Conservation (phyloP, 2,329 filamentous ascomycete genomes). For the Scleromitrula shiraiana region DNA sequence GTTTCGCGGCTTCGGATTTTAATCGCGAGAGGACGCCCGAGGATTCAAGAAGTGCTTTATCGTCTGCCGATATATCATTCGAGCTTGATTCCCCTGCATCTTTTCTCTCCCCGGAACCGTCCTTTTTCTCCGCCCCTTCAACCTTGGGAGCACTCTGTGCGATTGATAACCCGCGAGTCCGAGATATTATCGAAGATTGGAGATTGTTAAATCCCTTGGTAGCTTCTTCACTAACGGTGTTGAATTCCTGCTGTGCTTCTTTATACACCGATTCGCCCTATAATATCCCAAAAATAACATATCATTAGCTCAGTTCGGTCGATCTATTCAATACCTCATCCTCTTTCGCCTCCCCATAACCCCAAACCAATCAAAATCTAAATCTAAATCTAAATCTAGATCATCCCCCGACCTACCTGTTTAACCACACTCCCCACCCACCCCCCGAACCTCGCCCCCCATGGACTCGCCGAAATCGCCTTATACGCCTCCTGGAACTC, state of each 20-base stretch:
- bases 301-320: slow-evolving; percentile 5
- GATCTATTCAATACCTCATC: too few species aligned
- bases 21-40: slow-evolving; percentile 69
- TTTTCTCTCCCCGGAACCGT: slow-evolving; percentile 13
- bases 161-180: slow-evolving; percentile 63
- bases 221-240: slow-evolving; percentile 71
- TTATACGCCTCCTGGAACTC: slow-evolving; percentile 95
- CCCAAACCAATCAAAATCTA: too few species aligned
- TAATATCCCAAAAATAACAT: not conserved
- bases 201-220: slow-evolving; percentile 70
- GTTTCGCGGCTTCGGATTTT: slow-evolving; percentile 67
- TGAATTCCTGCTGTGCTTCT: slow-evolving; percentile 78
- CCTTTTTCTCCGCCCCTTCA: slow-evolving; percentile 17
- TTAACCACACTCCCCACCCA: slow-evolving; percentile 90
- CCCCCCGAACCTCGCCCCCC: slow-evolving; percentile 82
- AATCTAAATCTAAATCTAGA: too few species aligned
- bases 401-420: too few species aligned
- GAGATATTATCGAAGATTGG: slow-evolving; percentile 57
- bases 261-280: slow-evolving; percentile 77
- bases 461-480: slow-evolving; percentile 82
- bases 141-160: too few species aligned
- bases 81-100: slow-evolving; percentile 26
- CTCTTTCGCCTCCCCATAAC: too few species aligned
- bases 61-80: slow-evolving; percentile 38
- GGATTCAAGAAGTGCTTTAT: slow-evolving; percentile 40